phyloP scores from a whole-genome alignment of 768 basidiomycete species.

The Tricholomella constricta region DNA sequence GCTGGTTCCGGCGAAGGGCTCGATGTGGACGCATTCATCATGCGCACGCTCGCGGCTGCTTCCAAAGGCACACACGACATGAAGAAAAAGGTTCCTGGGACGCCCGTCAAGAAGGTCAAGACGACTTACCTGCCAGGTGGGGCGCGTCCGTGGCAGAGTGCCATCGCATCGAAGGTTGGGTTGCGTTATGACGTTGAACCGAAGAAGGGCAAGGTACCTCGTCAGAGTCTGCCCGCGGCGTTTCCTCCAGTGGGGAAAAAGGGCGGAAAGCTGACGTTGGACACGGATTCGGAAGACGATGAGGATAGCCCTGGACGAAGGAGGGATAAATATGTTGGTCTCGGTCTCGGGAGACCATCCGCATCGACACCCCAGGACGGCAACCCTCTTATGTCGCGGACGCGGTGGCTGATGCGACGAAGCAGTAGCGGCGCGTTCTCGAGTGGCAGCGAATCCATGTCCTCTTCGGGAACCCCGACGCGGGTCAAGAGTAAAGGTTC shows the following conservation, averaged over 20 bases:
- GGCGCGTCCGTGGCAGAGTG: conserved; percentile 80
- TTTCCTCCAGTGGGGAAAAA: conserved; percentile 49
- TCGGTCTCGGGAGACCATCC: conserved; percentile 67
- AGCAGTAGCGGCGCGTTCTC: conserved; percentile 85
- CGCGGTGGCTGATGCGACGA: conserved; percentile 69
- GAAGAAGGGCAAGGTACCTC: conserved; percentile 51
- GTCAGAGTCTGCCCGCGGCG: conserved; percentile 77
- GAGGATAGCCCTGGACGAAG: conserved; percentile 66
- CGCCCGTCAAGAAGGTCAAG: conserved; percentile 78
- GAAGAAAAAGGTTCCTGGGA: conserved; percentile 71
- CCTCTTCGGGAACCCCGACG: conserved; percentile 64
- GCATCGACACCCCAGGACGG: conserved; percentile 27
- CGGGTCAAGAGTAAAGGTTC: conserved; percentile 51
- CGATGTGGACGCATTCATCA: conserved; percentile 71
- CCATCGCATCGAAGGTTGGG: conserved; percentile 69
- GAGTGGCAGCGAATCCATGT: conserved; percentile 66
- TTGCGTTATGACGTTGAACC: conserved; percentile 47
- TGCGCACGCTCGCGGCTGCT: conserved; percentile 63
- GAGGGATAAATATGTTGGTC: conserved; percentile 56
- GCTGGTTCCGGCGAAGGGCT: conserved; percentile 28
- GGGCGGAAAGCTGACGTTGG: conserved; percentile 29
- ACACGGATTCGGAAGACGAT: conserved; percentile 66
- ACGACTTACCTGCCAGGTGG: conserved; percentile 54
- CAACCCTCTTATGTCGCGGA: conserved; percentile 40
- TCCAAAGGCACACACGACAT: conserved; percentile 48